phyloP scores from a whole-genome alignment of 176 grass and related monocot species.

The barley (Hordeum vulgare) region MorexV3_pseudomolecules_assembly NC_058521.1:93884180-93884679 shows the following conservation, averaged over 20 bases:
- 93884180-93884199: conserved; percentile 39
- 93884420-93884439: not conserved
- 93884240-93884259: not conserved
- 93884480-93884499: not conserved
- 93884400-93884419: not conserved
- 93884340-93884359: not conserved
- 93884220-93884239: conserved; percentile 7
- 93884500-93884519: not conserved
- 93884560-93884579: not conserved
- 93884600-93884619: not conserved
- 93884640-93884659: not conserved
- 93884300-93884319: conserved; percentile 8
- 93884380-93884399: not conserved
- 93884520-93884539: not conserved
- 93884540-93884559: not conserved
- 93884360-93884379: not conserved
- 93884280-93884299: not conserved
- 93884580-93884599: not conserved
- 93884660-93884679: not conserved
- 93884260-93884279: conserved; percentile 17
- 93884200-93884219: conserved; percentile 69
- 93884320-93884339: conserved; percentile 21
- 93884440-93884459: not conserved
- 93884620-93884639: not conserved
- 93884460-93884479: not conserved